Percentiles rank a stretch among this genome's conserved stretches.
Evolutionary conservation across 345 rosid species (phyloP).

Genomic region (Corymbia maculata): DNA sequence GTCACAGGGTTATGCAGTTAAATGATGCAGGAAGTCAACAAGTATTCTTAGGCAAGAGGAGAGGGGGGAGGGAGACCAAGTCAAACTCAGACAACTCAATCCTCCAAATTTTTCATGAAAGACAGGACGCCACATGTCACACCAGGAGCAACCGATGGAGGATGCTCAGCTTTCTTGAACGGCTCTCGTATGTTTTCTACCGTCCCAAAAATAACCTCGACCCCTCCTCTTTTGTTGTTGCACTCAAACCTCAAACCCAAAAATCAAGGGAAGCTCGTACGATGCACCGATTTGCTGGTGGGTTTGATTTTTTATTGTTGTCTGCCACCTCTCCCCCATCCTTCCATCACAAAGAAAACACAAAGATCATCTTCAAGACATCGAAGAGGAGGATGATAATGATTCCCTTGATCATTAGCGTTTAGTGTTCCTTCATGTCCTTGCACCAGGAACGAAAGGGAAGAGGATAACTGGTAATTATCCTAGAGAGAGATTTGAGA

Average conservation of each 20-base stretch:
- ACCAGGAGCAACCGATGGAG: neutral
- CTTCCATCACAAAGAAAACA: neutral
- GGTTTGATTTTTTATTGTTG: neutral
- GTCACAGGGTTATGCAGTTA: neutral
- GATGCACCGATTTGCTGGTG: neutral
- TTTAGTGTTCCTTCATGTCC: neutral
- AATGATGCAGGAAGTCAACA: neutral
- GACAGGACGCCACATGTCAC: neutral
- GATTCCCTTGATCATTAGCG: neutral
- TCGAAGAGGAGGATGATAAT: neutral
- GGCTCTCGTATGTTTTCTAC: neutral
- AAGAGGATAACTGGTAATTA: neutral
- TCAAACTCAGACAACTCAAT: conserved; percentile 7
- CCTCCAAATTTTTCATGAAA: neutral
- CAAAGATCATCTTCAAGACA: neutral
- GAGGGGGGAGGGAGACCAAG: conserved; percentile 5
- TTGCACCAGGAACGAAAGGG: neutral
- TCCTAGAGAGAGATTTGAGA: neutral
- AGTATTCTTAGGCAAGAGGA: neutral
- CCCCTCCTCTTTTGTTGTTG: neutral
- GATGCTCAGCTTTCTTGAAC: neutral
- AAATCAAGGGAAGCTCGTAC: neutral
- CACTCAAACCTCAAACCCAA: neutral
- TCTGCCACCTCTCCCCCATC: neutral
- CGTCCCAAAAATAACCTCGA: neutral